Conservation (phyloP, 345 rosid species). For the Limnanthes douglasii region DNA sequence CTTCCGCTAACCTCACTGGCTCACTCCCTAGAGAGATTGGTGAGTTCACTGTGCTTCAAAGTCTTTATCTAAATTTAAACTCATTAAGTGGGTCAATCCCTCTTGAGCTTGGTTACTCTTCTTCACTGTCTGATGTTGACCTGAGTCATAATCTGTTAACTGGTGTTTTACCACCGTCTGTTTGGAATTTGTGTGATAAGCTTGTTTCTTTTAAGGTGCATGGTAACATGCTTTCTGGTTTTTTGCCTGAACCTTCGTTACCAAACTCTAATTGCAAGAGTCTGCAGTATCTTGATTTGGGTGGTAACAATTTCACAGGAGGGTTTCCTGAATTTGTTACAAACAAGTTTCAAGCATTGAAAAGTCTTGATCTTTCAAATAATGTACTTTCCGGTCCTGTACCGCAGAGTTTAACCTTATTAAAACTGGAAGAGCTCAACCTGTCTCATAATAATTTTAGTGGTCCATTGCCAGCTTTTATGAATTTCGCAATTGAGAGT, state of each 20-base stretch:
- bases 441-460: conserved; percentile 88
- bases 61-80: conserved; percentile 66
- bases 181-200: conserved; percentile 86
- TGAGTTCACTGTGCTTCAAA: conserved; percentile 77
- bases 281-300: conserved; percentile 68
- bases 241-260: conserved; percentile 64
- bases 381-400: conserved; percentile 57
- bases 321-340: conserved; percentile 63
- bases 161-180: conserved; percentile 68
- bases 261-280: conserved; percentile 60
- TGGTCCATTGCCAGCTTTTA: conserved; percentile 63
- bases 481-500: conserved; percentile 43
- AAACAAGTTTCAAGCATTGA: conserved; percentile 39
- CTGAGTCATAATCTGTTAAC: conserved; percentile 41
- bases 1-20: conserved; percentile 94
- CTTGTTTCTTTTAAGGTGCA: conserved; percentile 54
- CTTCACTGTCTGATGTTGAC: conserved; percentile 73
- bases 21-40: conserved; percentile 82
- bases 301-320: conserved; percentile 68
- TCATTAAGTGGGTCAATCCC: conserved; percentile 71
- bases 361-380: conserved; percentile 71
- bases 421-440: conserved; percentile 51
- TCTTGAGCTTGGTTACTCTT: conserved; percentile 83
- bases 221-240: conserved; percentile 53
- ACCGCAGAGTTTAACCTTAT: conserved; percentile 37